Evolutionary conservation across 1,139 yeast species (phyloP).

Genomic region (Debaryomyces nepalensis): DNA sequence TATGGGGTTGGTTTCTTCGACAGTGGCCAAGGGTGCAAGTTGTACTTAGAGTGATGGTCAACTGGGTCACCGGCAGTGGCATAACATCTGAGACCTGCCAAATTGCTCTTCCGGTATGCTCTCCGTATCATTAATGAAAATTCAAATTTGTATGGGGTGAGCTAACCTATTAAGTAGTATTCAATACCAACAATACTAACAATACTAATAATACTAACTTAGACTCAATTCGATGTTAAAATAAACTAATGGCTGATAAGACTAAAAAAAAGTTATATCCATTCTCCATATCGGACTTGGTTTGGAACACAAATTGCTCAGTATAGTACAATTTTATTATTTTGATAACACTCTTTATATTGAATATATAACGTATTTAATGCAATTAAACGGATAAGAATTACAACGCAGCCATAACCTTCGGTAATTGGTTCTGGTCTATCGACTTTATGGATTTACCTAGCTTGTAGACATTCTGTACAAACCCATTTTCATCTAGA

Average conservation of each 20-base stretch:
- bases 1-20: constrained; percentile 69
- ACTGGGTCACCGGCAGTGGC: constrained; percentile 20
- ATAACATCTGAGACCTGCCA: neutral
- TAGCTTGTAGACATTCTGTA: constrained; percentile 56
- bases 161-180: too few species aligned
- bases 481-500: constrained; percentile 48
- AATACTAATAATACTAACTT: too few species aligned
- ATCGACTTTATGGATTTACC: constrained; percentile 40
- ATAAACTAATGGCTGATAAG: neutral
- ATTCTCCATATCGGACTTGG: neutral
- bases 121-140: constrained; percentile 1
- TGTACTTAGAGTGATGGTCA: constrained; percentile 27
- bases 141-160: too few species aligned
- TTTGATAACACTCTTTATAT: neutral
- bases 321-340: neutral
- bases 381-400: neutral
- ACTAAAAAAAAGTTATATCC: too few species aligned
- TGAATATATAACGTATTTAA: constrained; percentile 2
- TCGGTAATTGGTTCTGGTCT: constrained; percentile 26
- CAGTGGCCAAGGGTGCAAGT: constrained; percentile 61
- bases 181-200: too few species aligned
- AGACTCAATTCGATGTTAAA: too few species aligned
- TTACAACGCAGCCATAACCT: constrained; percentile 26
- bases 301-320: constrained; percentile 3
- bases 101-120: neutral